Conservation (phyloP, 805 yeast species). For the Ogataea allantospora region DNA sequence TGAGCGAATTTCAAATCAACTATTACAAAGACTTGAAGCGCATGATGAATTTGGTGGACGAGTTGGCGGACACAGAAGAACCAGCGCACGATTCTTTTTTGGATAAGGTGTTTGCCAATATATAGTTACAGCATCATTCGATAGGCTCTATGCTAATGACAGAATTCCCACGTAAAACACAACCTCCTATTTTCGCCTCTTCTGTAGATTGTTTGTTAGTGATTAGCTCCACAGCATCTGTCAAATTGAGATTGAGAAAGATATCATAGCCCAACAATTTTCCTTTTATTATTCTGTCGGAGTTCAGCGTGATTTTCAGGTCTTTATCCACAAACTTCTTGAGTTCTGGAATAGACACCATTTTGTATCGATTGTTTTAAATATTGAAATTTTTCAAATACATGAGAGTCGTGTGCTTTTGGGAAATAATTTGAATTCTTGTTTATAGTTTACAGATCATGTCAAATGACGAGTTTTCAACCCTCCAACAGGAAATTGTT, state of each 20-base stretch:
- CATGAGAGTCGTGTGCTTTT: constrained; percentile 3
- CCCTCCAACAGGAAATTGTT: constrained; percentile 4
- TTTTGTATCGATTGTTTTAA: constrained; percentile 4
- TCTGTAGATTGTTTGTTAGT: constrained; percentile 14
- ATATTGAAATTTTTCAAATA: constrained; percentile 2
- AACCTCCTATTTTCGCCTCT: constrained; percentile 29
- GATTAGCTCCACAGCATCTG: constrained; percentile 25
- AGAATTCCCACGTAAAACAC: constrained; percentile 53
- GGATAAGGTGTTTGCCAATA: constrained; percentile 6
- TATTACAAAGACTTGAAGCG: constrained; percentile 19
- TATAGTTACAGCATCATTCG: constrained; percentile 7
- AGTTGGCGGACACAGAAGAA: constrained; percentile 9
- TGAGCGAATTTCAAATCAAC: constrained; percentile 23
- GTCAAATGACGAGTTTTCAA: constrained; percentile 15
- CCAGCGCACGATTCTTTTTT: constrained; percentile 7
- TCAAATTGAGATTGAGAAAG: constrained; percentile 36
- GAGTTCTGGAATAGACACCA: constrained; percentile 38
- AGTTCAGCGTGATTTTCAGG: constrained; percentile 72
- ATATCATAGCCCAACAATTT: constrained; percentile 82
- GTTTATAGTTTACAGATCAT: constrained; percentile 4
- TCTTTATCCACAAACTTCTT: constrained; percentile 75
- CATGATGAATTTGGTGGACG: constrained; percentile 13
- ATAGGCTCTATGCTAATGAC: constrained; percentile 49
- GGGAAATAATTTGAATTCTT: neutral
- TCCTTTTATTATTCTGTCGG: constrained; percentile 77